A percentile compares a stretch with the other conserved stretches of the same genome.
Conservation (phyloP, 768 basidiomycete species). For the Hortiboletus flavorubellus region DNA sequence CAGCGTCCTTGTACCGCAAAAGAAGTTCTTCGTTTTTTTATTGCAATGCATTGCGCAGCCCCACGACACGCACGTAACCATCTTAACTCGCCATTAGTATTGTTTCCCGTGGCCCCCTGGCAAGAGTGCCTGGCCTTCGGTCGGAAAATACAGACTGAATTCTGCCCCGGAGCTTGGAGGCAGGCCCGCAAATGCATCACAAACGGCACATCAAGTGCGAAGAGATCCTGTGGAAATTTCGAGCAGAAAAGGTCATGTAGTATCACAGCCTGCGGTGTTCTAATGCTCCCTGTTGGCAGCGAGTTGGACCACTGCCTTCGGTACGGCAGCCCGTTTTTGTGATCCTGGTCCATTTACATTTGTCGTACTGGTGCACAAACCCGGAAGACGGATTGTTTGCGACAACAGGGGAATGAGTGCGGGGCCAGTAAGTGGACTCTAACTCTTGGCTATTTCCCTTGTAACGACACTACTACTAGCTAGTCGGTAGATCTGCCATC, state of each 20-base stretch:
- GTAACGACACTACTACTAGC: background rate
- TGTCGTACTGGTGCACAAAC: too few relatives aligned
- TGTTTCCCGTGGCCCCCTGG: background rate
- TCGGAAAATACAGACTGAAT: background rate
- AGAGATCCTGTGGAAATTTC: background rate
- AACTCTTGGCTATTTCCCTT: too few relatives aligned
- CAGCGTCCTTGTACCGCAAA: background rate
- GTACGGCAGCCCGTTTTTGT: background rate
- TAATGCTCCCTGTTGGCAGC: background rate
- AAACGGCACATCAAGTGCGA: background rate
- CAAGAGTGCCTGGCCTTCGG: background rate
- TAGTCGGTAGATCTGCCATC: background rate
- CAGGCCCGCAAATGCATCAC: background rate
- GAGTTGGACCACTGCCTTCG: background rate
- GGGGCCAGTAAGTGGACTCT: too few relatives aligned
- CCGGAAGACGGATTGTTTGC: too few relatives aligned
- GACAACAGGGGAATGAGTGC: too few relatives aligned
- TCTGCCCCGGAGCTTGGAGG: background rate
- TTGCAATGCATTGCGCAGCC: background rate
- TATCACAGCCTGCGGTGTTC: background rate
- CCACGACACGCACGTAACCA: background rate
- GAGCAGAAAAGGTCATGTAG: background rate
- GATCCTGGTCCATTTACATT: too few relatives aligned
- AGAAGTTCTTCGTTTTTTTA: background rate
- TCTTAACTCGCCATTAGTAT: background rate